Percentiles rank a stretch among this genome's conserved stretches.
phyloP scores from a whole-genome alignment of 2,329 filamentous ascomycete genomes.

The Peltaster fructicola region DNA sequence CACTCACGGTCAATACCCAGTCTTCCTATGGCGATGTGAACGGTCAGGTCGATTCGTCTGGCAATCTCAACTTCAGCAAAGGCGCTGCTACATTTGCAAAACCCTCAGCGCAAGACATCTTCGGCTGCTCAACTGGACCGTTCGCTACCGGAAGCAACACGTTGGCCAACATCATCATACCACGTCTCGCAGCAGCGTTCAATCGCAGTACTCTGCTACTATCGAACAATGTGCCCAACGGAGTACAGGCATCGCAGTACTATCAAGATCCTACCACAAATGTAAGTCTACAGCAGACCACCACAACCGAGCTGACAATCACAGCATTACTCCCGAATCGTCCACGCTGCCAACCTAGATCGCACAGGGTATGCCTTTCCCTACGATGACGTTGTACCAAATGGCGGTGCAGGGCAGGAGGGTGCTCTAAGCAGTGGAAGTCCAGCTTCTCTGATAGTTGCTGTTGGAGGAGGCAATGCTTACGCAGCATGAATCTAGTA shows the following conservation, averaged over 20 bases:
- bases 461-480: conserved; percentile 15
- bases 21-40: conserved; percentile 31
- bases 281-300: conserved; percentile 8
- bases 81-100: conserved; percentile 33
- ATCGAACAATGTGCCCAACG: conserved; percentile 20
- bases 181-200: conserved; percentile 57
- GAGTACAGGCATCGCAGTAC: conserved; percentile 12
- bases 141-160: conserved; percentile 31
- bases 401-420: conserved; percentile 27
- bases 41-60: conserved; percentile 24
- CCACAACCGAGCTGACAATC: conserved; percentile 3
- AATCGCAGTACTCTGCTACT: conserved; percentile 53
- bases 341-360: conserved; percentile 32
- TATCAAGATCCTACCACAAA: conserved; percentile 15
- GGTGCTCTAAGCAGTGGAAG: conserved; percentile 16
- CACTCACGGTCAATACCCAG: conserved; percentile 47
- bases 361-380: conserved; percentile 47
- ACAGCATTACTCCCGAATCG: conserved; percentile 18
- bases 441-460: conserved; percentile 12
- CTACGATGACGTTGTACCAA: conserved; percentile 49
- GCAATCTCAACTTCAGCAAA: conserved; percentile 27
- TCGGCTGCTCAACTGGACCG: conserved; percentile 47
- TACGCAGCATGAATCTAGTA: conserved; percentile 6
- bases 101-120: conserved; percentile 45
- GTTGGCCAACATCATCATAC: conserved; percentile 42